Evolutionary conservation across 352 stramenopile genomes (phyloP), one percentile per base, ranked within the genome.

Genomic region (Phytophthora ohioensis): DNA sequence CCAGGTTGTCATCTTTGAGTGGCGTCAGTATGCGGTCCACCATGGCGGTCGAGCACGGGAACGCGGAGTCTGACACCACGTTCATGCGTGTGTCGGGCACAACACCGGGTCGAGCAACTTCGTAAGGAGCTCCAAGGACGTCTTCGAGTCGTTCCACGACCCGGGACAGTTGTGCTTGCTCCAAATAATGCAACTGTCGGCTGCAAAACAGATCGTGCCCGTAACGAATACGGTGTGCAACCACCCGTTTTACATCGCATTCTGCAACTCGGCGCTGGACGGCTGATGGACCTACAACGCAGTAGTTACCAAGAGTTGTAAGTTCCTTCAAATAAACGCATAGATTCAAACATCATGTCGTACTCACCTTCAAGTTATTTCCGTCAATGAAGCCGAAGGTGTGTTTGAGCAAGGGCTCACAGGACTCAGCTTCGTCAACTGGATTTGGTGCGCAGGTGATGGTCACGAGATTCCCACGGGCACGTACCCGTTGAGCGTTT

Each of bases 331-430:
- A 32, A n/a, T 51, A 27, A 17, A 27, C 21, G 21, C 21, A 27
- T 27, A 27, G 21, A 27, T 49, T 27, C 13, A 11, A 8, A 31
- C 35, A 59, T 3, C 52, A 59, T 36, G 53, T 61, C 21, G 30
- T 39, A 3, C 36, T 2, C 21, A 65, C 43, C 57, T 46, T 43
- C 11, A 57, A 42, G 35, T 66, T 66, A n/a, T 57, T 64, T 4
- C 58, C 45, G 27, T 52, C 46, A 15, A 66, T 66, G 39, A 67
- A 59, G 30, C 60, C 15, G 73, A 78, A 52, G 4, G 47, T 66
- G 64, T 84, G 13, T 70, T 68, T 36, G 62, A 57, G 46, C 39
- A 66, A 48, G 30, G 58, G 30, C 17, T 85, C 59, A 17, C n/a
- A 1, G 21, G 21, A 27, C 21, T 27, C 21, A 27, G 21, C 21